Evolutionary conservation across 2,329 filamentous ascomycete species (phyloP), one percentile per base, ranked within the genome.

Genomic region (Phaeosphaeria sp.): DNA sequence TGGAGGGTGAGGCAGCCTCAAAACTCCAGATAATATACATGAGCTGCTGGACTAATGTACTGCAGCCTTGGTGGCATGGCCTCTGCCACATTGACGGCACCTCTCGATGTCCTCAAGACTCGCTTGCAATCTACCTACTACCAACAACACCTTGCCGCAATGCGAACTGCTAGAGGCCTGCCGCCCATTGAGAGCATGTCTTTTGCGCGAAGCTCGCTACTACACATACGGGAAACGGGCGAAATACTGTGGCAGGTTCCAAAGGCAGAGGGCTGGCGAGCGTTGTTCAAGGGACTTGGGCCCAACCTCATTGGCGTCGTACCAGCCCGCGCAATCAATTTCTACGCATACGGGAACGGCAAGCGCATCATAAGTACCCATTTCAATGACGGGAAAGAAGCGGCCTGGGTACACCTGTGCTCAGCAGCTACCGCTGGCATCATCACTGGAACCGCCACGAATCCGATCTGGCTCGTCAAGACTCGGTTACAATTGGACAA

Each of bases 401-500:
- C 87, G 15, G 85, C 90, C 0, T 90, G 87, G 83, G 88, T 97
- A 11, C 92, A 97, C 75, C 83, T 97, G 9, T 81, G 86, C 47
- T 89, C 92, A 1, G 93, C 91, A 5, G 87, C 90, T 1, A 83
- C 85, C 17, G 93, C 93, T 0, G 93, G 93, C 1, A 86, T 97
- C 44, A 89, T 89, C 6, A 97, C 94, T 0, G 91, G 91, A 47
- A 97, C 94, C 0, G 91, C 90, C 21, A 98, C 93, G 39, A 97
- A 97, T 77, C 93, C 93, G 1, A 97, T 98, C 72, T 98, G 93
- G 93, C 85, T 98, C 62, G 88, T 98, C 73, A 98, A 98, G 84
- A 98, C 93, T 42, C 84, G 93, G 30, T 77, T 98, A 67, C 93
- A 98, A 79, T 85, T 98, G 33, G 93, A 98, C 81, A 96, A 93